Conservation (phyloP, 352 stramenopile genomes). For the Phytophthora hybrid region DNA sequence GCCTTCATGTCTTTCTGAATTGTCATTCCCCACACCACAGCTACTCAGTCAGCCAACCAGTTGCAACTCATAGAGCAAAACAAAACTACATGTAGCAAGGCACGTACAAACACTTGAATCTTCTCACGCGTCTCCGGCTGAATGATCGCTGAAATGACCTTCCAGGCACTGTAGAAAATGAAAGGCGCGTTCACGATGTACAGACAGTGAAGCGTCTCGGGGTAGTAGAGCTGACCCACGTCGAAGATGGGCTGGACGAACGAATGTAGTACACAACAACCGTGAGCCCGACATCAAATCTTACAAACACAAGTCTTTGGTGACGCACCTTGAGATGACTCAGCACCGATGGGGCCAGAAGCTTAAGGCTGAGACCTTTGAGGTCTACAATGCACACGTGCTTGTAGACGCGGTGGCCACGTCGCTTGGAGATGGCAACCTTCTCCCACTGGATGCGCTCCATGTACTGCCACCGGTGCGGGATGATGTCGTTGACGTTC, state of each 20-base stretch:
- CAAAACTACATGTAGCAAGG: background rate
- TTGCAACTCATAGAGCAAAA: background rate
- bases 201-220: constrained; percentile 79
- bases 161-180: constrained; percentile 87
- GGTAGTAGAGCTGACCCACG: constrained; percentile 81
- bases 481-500: constrained; percentile 63
- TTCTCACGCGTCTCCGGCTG: constrained; percentile 83
- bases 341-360: constrained; percentile 62
- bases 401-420: constrained; percentile 77
- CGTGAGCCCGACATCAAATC: background rate
- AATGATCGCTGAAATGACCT: constrained; percentile 76
- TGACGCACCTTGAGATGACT: constrained; percentile 67
- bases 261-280: constrained; percentile 11
- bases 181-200: constrained; percentile 87
- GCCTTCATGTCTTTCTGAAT: constrained; percentile 63
- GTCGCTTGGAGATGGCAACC: constrained; percentile 66
- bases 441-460: constrained; percentile 86
- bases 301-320: constrained; percentile 1
- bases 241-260: constrained; percentile 77
- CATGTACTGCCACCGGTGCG: constrained; percentile 80
- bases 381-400: constrained; percentile 87
- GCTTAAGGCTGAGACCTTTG: constrained; percentile 75
- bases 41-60: constrained; percentile 4
- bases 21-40: background rate
- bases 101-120: constrained; percentile 82